These are phyloP conservation scores for Castanea mollissima DNA, from an alignment of 306 rosid genomes.

Conservation along the genomic window DNA sequence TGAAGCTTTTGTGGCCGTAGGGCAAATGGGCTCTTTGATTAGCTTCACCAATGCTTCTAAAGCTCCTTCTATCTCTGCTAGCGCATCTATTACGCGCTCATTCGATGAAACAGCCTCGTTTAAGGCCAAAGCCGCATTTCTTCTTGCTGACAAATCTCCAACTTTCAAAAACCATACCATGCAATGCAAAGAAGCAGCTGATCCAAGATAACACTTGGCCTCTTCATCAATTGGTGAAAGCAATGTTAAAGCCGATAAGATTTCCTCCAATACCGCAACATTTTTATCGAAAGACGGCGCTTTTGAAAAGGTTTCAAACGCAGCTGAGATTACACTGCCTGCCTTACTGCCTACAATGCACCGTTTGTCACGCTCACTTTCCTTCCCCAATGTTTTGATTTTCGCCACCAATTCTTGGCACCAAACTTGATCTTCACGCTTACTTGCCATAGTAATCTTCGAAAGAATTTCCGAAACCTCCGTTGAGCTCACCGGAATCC, in stretches of 20 bases:
- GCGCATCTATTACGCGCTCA: neutral
- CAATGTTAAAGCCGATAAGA: slow-evolving; percentile 30
- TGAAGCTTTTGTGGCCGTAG: slow-evolving; percentile 52
- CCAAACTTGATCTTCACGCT: neutral
- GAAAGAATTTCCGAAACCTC: slow-evolving; percentile 27
- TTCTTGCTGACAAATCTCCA: slow-evolving; percentile 32
- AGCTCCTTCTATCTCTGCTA: slow-evolving; percentile 32
- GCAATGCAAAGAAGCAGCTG: slow-evolving; percentile 29
- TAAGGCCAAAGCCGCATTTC: slow-evolving; percentile 34
- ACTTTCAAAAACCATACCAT: slow-evolving; percentile 38
- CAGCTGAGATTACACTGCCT: slow-evolving; percentile 17
- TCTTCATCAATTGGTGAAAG: slow-evolving; percentile 37
- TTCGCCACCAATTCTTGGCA: slow-evolving; percentile 28
- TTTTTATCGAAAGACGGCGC: neutral
- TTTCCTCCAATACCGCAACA: slow-evolving; percentile 32
- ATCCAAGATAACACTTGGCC: slow-evolving; percentile 26
- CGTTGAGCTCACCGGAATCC: slow-evolving; percentile 22
- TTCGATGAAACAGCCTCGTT: slow-evolving; percentile 31
- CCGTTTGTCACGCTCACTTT: slow-evolving; percentile 47
- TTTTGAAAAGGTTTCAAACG: slow-evolving; percentile 28
- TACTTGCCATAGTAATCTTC: neutral
- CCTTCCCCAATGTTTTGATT: slow-evolving; percentile 27
- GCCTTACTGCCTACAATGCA: slow-evolving; percentile 30
- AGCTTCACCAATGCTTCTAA: slow-evolving; percentile 44
- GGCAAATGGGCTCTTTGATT: slow-evolving; percentile 46